phyloP scores from a whole-genome alignment of 73 alveolate genomes.

The Tetrahymena borealis region DNA sequence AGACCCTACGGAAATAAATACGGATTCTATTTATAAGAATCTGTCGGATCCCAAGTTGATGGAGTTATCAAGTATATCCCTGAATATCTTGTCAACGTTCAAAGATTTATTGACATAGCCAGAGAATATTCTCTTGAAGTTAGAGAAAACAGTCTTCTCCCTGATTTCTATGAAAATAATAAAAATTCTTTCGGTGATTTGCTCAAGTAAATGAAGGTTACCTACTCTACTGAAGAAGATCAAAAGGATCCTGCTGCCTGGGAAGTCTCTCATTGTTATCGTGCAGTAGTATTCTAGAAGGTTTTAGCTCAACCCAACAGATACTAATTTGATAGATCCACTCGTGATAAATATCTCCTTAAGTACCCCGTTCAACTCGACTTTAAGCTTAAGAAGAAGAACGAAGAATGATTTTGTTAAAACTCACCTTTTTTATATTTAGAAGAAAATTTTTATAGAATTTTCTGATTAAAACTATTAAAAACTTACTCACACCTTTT shows the following conservation, averaged over 20 bases:
- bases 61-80: constrained; percentile 66
- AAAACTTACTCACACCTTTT: not conserved
- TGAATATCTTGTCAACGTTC: constrained; percentile 72
- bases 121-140: constrained; percentile 64
- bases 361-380: not conserved
- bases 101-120: constrained; percentile 57
- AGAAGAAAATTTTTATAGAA: not conserved
- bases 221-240: not conserved
- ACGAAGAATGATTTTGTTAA: not conserved
- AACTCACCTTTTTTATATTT: not conserved
- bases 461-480: not conserved
- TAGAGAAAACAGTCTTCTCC: constrained; percentile 63
- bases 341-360: not conserved
- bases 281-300: not conserved
- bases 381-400: not conserved
- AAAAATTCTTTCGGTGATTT: not conserved
- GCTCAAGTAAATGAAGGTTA: not conserved
- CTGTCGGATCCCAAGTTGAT: constrained; percentile 61
- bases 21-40: constrained; percentile 80
- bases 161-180: constrained; percentile 63
- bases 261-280: not conserved
- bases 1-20: constrained; percentile 81
- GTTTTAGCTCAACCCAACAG: not conserved
- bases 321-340: not conserved
- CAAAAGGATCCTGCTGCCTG: not conserved